phyloP scores from a whole-genome alignment of 768 basidiomycete species.

The Austroboletus eburneus region DNA sequence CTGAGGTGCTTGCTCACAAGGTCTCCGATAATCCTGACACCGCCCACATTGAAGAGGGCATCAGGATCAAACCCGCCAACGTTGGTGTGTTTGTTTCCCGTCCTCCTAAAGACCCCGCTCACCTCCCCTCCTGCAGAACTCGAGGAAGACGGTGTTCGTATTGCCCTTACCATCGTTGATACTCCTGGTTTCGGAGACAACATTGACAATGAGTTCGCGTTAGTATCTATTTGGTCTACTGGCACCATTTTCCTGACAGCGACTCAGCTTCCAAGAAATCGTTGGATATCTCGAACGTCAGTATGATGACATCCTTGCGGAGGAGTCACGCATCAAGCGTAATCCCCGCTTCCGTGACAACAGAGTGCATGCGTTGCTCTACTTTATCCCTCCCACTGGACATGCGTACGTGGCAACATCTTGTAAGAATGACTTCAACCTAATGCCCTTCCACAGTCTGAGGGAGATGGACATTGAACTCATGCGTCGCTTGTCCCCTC shows the following conservation, averaged over 20 bases:
- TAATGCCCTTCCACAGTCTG: slow-evolving; percentile 53
- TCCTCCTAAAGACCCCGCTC: not conserved
- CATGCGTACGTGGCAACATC: slow-evolving; percentile 66
- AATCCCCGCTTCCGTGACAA: slow-evolving; percentile 99
- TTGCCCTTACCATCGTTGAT: slow-evolving; percentile 96
- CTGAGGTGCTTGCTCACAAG: slow-evolving; percentile 87
- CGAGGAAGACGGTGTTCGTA: slow-evolving; percentile 97
- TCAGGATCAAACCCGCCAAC: slow-evolving; percentile 91
- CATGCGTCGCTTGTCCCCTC: slow-evolving; percentile 95
- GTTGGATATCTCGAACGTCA: slow-evolving; percentile 95
- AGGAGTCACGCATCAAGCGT: slow-evolving; percentile 98
- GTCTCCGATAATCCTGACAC: slow-evolving; percentile 76
- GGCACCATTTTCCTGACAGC: slow-evolving; percentile 6
- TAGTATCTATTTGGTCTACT: slow-evolving; percentile 33
- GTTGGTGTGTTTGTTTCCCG: slow-evolving; percentile 55
- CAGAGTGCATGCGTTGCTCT: slow-evolving; percentile 91
- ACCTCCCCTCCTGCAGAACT: slow-evolving; percentile 56
- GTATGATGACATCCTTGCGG: slow-evolving; percentile 98
- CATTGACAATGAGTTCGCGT: slow-evolving; percentile 99
- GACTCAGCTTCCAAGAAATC: slow-evolving; percentile 88
- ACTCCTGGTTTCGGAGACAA: slow-evolving; percentile 99
- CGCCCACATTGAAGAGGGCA: slow-evolving; percentile 93
- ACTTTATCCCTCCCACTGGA: slow-evolving; percentile 99
- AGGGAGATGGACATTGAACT: slow-evolving; percentile 99
- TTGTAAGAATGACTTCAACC: not conserved